Percentiles rank a stretch among this genome's conserved stretches.
These are phyloP conservation scores for Periglandula ipomoeae DNA, from an alignment of 2,329 filamentous ascomycete species.

Conservation along the genomic window DNA sequence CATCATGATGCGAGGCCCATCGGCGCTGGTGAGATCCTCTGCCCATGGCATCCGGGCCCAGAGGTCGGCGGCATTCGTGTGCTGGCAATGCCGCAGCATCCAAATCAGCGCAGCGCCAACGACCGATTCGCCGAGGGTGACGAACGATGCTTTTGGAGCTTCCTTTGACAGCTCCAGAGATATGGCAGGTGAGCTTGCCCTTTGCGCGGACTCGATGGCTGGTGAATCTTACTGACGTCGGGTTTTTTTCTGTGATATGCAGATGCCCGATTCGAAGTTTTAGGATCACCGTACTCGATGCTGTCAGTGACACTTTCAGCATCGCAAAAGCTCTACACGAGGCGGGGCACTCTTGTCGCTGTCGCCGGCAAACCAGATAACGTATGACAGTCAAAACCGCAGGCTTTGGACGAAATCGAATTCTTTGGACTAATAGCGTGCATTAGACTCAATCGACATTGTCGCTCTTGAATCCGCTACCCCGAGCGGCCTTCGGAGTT, in stretches of 20 bases:
- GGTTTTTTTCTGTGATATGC: slow-evolving; percentile 2
- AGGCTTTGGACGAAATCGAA: neutral
- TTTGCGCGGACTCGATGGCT: neutral
- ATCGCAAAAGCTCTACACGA: slow-evolving; percentile 87
- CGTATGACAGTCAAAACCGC: slow-evolving; percentile 37
- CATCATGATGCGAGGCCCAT: slow-evolving; percentile 33
- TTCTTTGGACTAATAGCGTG: neutral
- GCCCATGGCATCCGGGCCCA: slow-evolving; percentile 21
- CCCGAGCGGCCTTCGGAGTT: slow-evolving; percentile 70
- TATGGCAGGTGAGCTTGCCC: slow-evolving; percentile 36
- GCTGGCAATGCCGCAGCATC: slow-evolving; percentile 48
- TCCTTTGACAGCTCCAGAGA: slow-evolving; percentile 35
- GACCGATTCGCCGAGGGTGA: slow-evolving; percentile 40
- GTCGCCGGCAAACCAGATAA: slow-evolving; percentile 87
- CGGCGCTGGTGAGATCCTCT: slow-evolving; percentile 28
- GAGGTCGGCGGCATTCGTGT: slow-evolving; percentile 30
- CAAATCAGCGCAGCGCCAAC: slow-evolving; percentile 55
- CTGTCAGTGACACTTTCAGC: slow-evolving; percentile 88
- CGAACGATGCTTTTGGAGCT: slow-evolving; percentile 47
- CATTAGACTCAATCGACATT: slow-evolving; percentile 76
- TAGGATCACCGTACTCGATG: slow-evolving; percentile 86
- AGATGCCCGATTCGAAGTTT: slow-evolving; percentile 93
- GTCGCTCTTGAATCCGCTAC: slow-evolving; percentile 75
- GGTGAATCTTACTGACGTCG: neutral
- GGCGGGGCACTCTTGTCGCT: slow-evolving; percentile 82